Evolutionary conservation across 2,329 filamentous ascomycete species (phyloP).

Genomic region (Colletotrichum zoysiae): DNA sequence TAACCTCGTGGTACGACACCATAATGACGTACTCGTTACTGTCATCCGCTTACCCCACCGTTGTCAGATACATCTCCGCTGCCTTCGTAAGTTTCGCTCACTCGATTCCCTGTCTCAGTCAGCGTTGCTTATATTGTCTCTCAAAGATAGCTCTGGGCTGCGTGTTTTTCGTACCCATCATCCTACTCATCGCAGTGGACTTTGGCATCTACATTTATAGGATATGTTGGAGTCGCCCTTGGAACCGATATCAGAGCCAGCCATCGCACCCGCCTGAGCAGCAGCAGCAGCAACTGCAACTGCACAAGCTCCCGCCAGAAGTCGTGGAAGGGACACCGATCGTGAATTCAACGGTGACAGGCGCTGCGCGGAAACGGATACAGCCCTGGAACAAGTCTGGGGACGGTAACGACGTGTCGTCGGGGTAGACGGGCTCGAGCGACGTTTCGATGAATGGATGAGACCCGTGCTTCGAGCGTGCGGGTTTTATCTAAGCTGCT

Average conservation of each 20-base stretch:
- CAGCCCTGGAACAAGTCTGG: conserved; percentile 14
- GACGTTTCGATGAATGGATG: not conserved
- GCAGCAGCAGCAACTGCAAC: not conserved
- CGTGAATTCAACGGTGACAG: not conserved
- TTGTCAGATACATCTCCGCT: conserved; percentile 54
- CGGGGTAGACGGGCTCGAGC: conserved; percentile 7
- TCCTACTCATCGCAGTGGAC: conserved; percentile 64
- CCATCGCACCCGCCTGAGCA: not conserved
- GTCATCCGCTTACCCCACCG: conserved; percentile 46
- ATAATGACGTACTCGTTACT: conserved; percentile 35
- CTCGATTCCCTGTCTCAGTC: not conserved
- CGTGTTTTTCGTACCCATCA: conserved; percentile 60
- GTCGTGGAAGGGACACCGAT: not conserved
- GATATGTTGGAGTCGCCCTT: conserved; percentile 47
- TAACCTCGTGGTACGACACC: conserved; percentile 43
- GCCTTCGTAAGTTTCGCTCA: conserved; percentile 51
- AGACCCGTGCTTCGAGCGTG: conserved; percentile 1
- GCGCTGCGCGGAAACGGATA: conserved; percentile 15
- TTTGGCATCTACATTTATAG: conserved; percentile 67
- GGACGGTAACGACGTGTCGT: not conserved
- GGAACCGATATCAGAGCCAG: conserved; percentile 15
- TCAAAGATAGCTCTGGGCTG: conserved; percentile 59
- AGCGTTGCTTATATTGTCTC: conserved; percentile 17
- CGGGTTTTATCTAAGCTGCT: not conserved
- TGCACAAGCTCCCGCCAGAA: conserved; percentile 10